Evolutionary conservation across 495 filamentous ascomycete species (phyloP), one percentile per base, ranked within the genome.

Genomic region (Neurospora sublineolata): DNA sequence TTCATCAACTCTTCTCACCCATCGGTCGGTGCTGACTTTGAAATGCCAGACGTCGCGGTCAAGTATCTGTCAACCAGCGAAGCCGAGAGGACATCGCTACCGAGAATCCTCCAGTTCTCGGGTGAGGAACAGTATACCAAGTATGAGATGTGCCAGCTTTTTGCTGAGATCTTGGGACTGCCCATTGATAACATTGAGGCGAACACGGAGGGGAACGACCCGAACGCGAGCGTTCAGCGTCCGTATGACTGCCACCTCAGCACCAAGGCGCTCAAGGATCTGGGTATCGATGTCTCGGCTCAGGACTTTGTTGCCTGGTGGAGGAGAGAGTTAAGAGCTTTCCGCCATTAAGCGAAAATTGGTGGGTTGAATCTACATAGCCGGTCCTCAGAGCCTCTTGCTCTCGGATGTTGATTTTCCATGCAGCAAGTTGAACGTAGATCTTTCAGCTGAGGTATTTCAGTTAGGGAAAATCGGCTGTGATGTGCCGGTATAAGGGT

Each of bases 221-320:
- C 90, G 36, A 89, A 88, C 42, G 89, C 89, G 37, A 83, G 85
- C 30, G 92, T 93, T 18, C 86, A 93, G 83, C 87, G 94, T 69
- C 94, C 94, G 11, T 97, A 93, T 81, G 94, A 97, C 80, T 93
- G 91, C 72, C 93, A 97, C 77, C 84, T 97, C 30, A 93, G 91
- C 70, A 97, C 89, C 20, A 87, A 89, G 83, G 88, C 82, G 37
- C 79, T 97, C 70, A 88, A 87, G 78, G 89, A 94, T 20, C 75
- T 97, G 70, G 93, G 89, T 0, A 92, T 97, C 70, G 85, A 92
- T 76, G 89, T 94, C 52, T 81, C 83, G 23, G 93, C 93, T 0
- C 85, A 90, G 77, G 86, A 94, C 72, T 97, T 97, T 76, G 84
- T 83, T 37, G 88, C 84, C 33, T 97, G 94, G 94, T 97, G 94